Evolutionary conservation across 345 rosid genomes (phyloP), one percentile per base, ranked within the genome.

Genomic region (Leavenworthia alabamica): DNA sequence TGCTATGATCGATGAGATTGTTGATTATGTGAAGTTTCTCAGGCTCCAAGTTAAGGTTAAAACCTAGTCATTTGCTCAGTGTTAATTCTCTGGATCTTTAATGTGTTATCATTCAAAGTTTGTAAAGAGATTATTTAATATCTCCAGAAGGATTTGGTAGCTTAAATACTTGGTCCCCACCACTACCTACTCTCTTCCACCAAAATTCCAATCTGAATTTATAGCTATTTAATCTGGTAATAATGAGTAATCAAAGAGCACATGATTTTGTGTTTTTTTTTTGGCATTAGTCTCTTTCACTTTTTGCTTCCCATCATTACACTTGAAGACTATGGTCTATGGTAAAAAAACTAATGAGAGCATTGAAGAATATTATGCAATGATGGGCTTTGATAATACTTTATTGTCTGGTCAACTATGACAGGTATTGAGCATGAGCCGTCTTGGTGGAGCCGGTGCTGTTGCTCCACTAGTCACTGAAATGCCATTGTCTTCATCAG

Each of bases 41-140:
- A 84, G 97, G 69, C 99, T 94, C 64, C 99, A 94, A 81, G 99
- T 88, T 65, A 94, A 94, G 99, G 99, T 90, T 78, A 60, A 66
- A 19, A 24, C 42, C 23, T 15, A 16, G 5, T 28, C 32, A 28
- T 56, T 36, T 35, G 37, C 8, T 61, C 49, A 61, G 11, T 54
- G 20, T 46, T 3, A 12, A 1, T 8, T 16, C 10, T 45, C 29
- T 35, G 33, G 49, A 48, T 67, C 24, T 49, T 58, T 4, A 29
- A 20, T 39, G 3, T 58, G 44, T 1, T 54, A 26, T 56, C 49
- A n/a, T 19, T 5, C 3, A 53, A 36, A 56, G 62, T 33, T 24
- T 36, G 16, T 56, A n/a, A n/a, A 58, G 26, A 67, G 59, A 41
- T 59, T 31, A 41, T 67, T 58, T 32, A 59, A 68, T 22, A 41